Percentiles rank a stretch among this genome's conserved stretches.
Conservation (phyloP, 2,329 filamentous ascomycete genomes). For the Fusarium temperatum region DNA sequence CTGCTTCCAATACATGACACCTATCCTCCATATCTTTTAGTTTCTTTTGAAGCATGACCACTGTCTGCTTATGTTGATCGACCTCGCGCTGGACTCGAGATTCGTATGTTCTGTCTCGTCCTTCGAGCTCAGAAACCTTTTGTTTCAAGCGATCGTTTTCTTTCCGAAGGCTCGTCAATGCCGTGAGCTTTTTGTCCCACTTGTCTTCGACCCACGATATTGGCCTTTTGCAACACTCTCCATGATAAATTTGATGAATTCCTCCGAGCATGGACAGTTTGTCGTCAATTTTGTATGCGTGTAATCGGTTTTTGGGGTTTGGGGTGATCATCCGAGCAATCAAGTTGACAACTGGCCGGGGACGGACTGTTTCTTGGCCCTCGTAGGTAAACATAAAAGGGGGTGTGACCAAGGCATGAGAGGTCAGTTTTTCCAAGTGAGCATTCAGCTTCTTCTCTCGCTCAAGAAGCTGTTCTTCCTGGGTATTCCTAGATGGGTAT, state of each 20-base stretch:
- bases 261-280: constrained; percentile 57
- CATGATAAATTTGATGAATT: constrained; percentile 58
- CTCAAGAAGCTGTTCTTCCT: constrained; percentile 45
- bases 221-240: constrained; percentile 54
- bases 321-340: constrained; percentile 49
- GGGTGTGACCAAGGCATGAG: constrained; percentile 47
- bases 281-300: constrained; percentile 50
- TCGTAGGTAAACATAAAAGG: constrained; percentile 51
- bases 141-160: constrained; percentile 48
- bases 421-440: constrained; percentile 48
- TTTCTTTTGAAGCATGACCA: constrained; percentile 46
- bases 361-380: constrained; percentile 51
- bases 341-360: constrained; percentile 52
- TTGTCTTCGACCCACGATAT: constrained; percentile 49
- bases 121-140: constrained; percentile 49
- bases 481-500: constrained; percentile 39
- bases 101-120: constrained; percentile 53
- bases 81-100: constrained; percentile 50
- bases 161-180: constrained; percentile 41
- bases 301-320: constrained; percentile 45
- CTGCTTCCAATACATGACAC: constrained; percentile 44
- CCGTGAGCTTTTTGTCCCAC: constrained; percentile 49
- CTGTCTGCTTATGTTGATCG: constrained; percentile 46
- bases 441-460: constrained; percentile 49
- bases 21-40: constrained; percentile 49